Base-by-base conservation (phyloP, 2,329 filamentous ascomycete genomes). In the Trichoderma sp. region DNA sequence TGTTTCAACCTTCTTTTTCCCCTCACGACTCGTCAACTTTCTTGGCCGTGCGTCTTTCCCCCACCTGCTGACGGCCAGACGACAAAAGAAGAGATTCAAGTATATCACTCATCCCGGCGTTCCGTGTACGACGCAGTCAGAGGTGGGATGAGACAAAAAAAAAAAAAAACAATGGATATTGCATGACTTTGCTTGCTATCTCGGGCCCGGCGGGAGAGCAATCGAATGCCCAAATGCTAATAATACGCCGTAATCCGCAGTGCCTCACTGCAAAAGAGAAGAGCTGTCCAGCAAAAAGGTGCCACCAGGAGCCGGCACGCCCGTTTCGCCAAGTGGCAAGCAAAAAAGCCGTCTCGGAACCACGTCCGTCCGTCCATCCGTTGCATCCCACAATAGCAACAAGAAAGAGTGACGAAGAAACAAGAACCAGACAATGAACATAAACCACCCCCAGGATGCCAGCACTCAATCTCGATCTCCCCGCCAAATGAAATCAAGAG, bases 61-160 rank as follows among this genome's bases (percentile, higher is more conserved):
- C 66, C 66, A 69, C 66, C 66, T 47, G 56, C 66, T 69, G 66
- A 60, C 65, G 39, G 32, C 14, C n/a, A 58, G 32, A 11, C 28
- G 32, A 30, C 30, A 34, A n/a, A 57, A 32, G 2, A 21, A 34
- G 21, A 21, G 26, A 57, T 28, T 28, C n/a, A 53, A 57, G 26
- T 60, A 69, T 69, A 58, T 69, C 66, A 60, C 66, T 32, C 56
- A 58, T 47, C 66, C 66, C 66, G 56, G 58, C 66, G 56, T 69
- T 61, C 66, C 66, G 66, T 60, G 66, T 30, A 30, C 56, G 24
- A 69, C 3, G 34, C 26, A 69, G 30, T 32, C 30, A 32, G 60
- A 63, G 56, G 24, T 58, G 68, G 74, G 51, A 28, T 12, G 7
- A 56, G 28, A 43, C 39, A n/a, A 43, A 43, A 43, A 53, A 24